Evolutionary conservation across 176 grass and related monocot species (phyloP), one percentile per base, ranked within the genome.

Genomic region (Oryza glaberrima): DNA sequence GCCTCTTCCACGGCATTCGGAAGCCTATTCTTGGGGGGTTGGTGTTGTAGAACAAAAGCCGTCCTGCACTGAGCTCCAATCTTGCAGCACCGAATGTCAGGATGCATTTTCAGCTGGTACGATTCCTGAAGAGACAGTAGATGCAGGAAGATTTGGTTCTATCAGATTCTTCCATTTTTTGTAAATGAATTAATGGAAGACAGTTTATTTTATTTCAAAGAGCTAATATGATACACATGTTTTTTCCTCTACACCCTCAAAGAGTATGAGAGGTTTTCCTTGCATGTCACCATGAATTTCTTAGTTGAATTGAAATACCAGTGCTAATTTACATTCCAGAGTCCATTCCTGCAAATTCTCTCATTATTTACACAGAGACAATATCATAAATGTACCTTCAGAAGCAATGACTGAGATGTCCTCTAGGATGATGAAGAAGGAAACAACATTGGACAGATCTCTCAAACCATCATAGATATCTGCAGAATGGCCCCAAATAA

Each of bases 101-200:
- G 85, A 77, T 64, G 85, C 81, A 5, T 80, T 80, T 81, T 22
- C 83, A 28, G 77, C 34, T 14, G 83, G 17, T 32, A 52, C 73
- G 0, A 77, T 87, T 23, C 82, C 89, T 14, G 89, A 87, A 19
- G 89, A 91, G 76, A 82, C 71, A 26, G 66, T 87, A 84, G 89
- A 84, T 79, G 89, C 89, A 45, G 89, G 89, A 52, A 84, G 81
- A 84, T 91, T 87, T 61, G 85, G 85, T 7, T 87, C 89, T 26
- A 87, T 91, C 89, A 84, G 81, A 83, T 91, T 87, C 85, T 91
- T 87, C 85, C 85, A 91, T 88, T 91, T 91, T 87, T 87, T 91
- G 89, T 91, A 91, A 88, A 91, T 91, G 85, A 41, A 26, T 84
- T 65, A 54, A 67, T 84, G 79, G 84, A 80, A 83, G 75, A 48